Conservation (phyloP, 163 green algal genomes). For the Chloroidium sp. region DNA sequence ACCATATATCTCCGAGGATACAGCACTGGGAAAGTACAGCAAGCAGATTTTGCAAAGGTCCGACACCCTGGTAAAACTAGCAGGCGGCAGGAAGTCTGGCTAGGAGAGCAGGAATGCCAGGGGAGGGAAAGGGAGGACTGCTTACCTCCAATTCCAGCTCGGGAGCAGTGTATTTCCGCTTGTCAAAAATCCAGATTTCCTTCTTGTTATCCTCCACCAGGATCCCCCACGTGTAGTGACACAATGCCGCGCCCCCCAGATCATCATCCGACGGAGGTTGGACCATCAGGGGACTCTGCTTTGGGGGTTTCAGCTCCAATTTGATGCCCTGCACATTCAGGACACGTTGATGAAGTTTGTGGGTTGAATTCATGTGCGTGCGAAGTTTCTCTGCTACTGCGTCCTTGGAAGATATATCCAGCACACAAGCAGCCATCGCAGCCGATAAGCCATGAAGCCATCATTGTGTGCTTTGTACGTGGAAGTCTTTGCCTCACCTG, state of each 20-base stretch:
- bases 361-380: neutral
- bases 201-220: slow-evolving; percentile 36
- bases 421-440: neutral
- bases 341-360: neutral
- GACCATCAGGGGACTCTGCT: slow-evolving; percentile 42
- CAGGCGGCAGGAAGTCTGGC: neutral
- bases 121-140: neutral
- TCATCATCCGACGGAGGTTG: slow-evolving; percentile 64
- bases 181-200: slow-evolving; percentile 80
- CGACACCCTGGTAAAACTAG: neutral
- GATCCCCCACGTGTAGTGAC: slow-evolving; percentile 88
- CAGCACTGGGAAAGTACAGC: neutral
- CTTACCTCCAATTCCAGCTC: slow-evolving; percentile 19
- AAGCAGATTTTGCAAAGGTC: neutral
- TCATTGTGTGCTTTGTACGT: neutral
- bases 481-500: slow-evolving; percentile 1
- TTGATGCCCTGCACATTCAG: slow-evolving; percentile 33
- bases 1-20: neutral
- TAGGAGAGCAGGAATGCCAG: neutral
- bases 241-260: slow-evolving; percentile 54
- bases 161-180: slow-evolving; percentile 41
- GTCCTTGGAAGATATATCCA: neutral
- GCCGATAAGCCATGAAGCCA: neutral
- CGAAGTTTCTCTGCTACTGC: neutral
- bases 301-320: slow-evolving; percentile 34